Conservation (phyloP, 2,329 filamentous ascomycete genomes). For the Harringtonia aguacate region DNA sequence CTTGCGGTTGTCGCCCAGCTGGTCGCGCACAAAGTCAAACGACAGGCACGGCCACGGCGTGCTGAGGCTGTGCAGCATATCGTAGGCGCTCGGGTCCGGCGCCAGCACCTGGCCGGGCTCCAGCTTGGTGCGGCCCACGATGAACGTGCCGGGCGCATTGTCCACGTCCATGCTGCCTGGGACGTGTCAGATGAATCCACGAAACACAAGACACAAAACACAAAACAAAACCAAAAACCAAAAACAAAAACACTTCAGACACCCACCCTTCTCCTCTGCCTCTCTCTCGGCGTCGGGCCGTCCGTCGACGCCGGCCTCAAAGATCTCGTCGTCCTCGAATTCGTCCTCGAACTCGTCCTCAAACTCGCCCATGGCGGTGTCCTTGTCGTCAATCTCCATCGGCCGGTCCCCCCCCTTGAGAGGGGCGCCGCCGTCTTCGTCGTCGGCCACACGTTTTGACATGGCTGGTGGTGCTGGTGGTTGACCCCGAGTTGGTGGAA, state of each 20-base stretch:
- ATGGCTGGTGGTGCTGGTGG: constrained; percentile 1
- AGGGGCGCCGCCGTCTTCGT: constrained; percentile 19
- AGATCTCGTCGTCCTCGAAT: constrained; percentile 76
- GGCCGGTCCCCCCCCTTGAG: constrained; percentile 52
- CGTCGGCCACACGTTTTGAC: constrained; percentile 12
- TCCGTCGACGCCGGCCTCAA: constrained; percentile 91
- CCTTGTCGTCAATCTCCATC: constrained; percentile 52
- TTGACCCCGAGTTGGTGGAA: neutral
- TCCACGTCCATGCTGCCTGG: constrained; percentile 78
- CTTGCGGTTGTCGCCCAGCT: constrained; percentile 77
- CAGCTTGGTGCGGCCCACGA: constrained; percentile 86
- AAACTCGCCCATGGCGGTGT: constrained; percentile 64
- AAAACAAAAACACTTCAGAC: too few species aligned
- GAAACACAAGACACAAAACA: constrained; percentile 21
- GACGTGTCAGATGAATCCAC: neutral
- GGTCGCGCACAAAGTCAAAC: constrained; percentile 83
- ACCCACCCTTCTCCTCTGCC: constrained; percentile 72
- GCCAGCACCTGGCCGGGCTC: constrained; percentile 83
- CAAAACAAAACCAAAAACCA: too few species aligned
- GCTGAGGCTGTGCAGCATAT: constrained; percentile 91
- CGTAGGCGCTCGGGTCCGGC: constrained; percentile 88
- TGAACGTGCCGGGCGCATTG: constrained; percentile 68
- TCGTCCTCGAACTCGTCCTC: constrained; percentile 94
- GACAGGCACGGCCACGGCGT: constrained; percentile 96
- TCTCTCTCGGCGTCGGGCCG: constrained; percentile 86